A percentile compares a stretch with the other conserved stretches of the same genome.
Conservation (phyloP, 2,329 filamentous ascomycete species). For the Claviceps capensis region DNA sequence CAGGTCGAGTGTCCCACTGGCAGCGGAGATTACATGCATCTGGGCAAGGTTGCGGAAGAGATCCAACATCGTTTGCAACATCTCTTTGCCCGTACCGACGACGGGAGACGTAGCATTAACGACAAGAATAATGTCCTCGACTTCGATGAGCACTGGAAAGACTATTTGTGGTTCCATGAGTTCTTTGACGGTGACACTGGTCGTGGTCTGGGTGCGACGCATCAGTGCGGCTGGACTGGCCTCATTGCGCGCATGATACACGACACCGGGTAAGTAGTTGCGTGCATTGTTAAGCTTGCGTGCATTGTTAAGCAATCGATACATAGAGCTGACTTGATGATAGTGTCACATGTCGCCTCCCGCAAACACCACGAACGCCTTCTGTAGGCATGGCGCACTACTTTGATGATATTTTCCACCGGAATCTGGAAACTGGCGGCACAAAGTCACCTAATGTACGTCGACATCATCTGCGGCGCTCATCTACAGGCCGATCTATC, state of each 20-base stretch:
- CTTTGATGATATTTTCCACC: constrained; percentile 75
- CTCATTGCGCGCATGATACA: constrained; percentile 95
- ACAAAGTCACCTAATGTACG: constrained; percentile 24
- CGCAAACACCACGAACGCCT: constrained; percentile 84
- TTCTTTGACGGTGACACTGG: constrained; percentile 93
- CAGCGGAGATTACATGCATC: constrained; percentile 88
- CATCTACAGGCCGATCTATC: constrained; percentile 72
- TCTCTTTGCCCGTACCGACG: constrained; percentile 70
- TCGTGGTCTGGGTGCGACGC: constrained; percentile 77
- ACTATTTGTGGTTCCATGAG: constrained; percentile 78
- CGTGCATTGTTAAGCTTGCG: not conserved
- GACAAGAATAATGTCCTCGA: constrained; percentile 73
- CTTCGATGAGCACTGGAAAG: constrained; percentile 86
- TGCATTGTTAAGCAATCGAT: not conserved
- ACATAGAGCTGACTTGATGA: not conserved
- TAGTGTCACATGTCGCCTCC: constrained; percentile 77
- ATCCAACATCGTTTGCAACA: constrained; percentile 91
- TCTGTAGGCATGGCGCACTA: constrained; percentile 77
- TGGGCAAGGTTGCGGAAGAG: constrained; percentile 88
- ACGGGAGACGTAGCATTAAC: constrained; percentile 81
- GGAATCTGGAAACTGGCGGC: constrained; percentile 22
- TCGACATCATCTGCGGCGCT: constrained; percentile 50
- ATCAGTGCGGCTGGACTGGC: constrained; percentile 95
- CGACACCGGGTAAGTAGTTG: constrained; percentile 74
- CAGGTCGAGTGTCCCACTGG: constrained; percentile 89